Conservation (phyloP, 306 rosid genomes). For the Acmispon strigosus region DNA sequence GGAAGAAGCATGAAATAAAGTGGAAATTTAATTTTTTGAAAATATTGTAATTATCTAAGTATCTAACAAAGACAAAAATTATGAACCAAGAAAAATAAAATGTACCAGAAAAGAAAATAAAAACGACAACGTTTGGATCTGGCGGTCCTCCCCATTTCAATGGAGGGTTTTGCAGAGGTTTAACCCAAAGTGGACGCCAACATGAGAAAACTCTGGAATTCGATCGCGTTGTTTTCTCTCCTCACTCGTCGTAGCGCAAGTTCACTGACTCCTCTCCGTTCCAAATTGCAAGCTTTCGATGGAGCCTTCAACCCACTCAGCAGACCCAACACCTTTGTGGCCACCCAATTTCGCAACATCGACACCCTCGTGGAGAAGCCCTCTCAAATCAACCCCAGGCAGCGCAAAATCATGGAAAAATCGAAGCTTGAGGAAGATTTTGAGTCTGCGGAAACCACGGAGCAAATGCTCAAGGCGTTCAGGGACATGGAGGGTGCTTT, state of each 20-base stretch:
- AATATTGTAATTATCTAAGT: no score
- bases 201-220: conserved; percentile 51
- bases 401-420: conserved; percentile 55
- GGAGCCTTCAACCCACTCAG: conserved; percentile 34
- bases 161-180: conserved; percentile 52
- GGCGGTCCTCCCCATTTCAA: not conserved
- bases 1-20: no score
- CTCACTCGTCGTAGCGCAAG: conserved; percentile 35
- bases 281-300: conserved; percentile 25
- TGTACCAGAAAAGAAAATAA: no score
- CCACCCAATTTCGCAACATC: conserved; percentile 46
- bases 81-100: no score
- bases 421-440: conserved; percentile 73
- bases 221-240: conserved; percentile 37
- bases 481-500: conserved; percentile 60
- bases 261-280: conserved; percentile 13
- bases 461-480: conserved; percentile 61
- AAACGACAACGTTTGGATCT: no score
- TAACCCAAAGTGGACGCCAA: not conserved
- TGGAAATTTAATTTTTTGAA: no score
- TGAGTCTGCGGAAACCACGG: conserved; percentile 55
- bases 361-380: conserved; percentile 46
- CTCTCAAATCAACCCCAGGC: conserved; percentile 52
- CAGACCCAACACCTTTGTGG: conserved; percentile 27
- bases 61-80: no score